Evolutionary conservation across 306 rosid genomes (phyloP), one percentile per base, ranked within the genome.

Genomic region (Begonia masoniana): DNA sequence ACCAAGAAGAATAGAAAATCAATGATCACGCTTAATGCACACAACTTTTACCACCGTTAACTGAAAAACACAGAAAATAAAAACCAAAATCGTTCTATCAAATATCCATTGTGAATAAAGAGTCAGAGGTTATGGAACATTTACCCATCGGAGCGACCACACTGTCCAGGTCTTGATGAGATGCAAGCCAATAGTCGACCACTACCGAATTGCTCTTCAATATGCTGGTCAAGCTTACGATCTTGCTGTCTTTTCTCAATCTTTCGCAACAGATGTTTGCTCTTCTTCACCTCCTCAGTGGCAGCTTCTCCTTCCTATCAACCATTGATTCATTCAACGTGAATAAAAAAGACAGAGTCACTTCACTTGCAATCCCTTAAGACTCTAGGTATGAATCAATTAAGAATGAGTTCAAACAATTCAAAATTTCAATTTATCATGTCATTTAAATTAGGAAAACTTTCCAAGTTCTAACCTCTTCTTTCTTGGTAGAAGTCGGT

Each of bases 141-240:
- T n/a, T 71, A 71, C 82, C 82, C 82, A 68, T 76, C 78, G 21
- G 72, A 55, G 57, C 82, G 82, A 39, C 82, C 82, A 54, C 82
- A 71, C 47, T 76, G 82, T 23, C 82, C 78, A 61, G 78, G 82
- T 43, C 82, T 65, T 16, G 77, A 75, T 51, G 81, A 71, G 54
- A 75, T 75, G 55, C 76, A 71, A 52, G 81, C 81, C 58, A 76
- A 41, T 6, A 76, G 63, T 50, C 82, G 72, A 53, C 82, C 82
- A 57, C 78, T 58, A 10, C 72, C 62, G 42, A 76, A 76, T 61
- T 71, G 78, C 51, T 76, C 82, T 68, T 76, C 82, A 61, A 76
- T 71, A 43, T 71, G 82, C 36, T 69, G 9, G 24, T 68, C 82
- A 54, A 76, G 82, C 47, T 54, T 59, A 9, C 78, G 61, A 53